Conservation (phyloP, 2,329 filamentous ascomycete species). For the Clonostachys rhizophaga region DNA sequence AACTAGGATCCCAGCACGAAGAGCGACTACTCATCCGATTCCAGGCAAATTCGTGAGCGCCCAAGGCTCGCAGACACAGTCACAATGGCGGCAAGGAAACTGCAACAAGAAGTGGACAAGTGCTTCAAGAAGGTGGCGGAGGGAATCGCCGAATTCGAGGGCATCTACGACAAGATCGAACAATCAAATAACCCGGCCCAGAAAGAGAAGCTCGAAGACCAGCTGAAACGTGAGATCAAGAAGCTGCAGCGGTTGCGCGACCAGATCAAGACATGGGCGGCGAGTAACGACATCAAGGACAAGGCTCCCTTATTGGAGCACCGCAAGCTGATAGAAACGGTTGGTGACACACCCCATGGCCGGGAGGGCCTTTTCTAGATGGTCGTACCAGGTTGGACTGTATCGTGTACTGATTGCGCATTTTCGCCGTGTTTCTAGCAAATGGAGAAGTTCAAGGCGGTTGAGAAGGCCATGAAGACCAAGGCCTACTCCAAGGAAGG, state of each 20-base stretch:
- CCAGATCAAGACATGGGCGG: conserved; percentile 99
- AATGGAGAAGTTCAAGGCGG: conserved; percentile 99
- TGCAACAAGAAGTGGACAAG: conserved; percentile 97
- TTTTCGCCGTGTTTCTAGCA: conserved; percentile 48
- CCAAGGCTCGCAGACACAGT: conserved; percentile 3
- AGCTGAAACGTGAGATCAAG: conserved; percentile 99
- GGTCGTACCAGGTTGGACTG: not conserved
- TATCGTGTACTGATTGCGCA: no score
- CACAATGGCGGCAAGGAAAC: conserved; percentile 90
- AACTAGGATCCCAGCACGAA: not conserved
- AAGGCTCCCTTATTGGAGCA: conserved; percentile 93
- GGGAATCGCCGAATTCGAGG: conserved; percentile 87
- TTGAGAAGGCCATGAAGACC: conserved; percentile 99
- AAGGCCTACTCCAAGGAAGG: conserved; percentile 99
- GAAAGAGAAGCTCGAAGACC: conserved; percentile 97
- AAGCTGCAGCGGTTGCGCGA: conserved; percentile 96
- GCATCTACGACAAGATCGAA: conserved; percentile 97
- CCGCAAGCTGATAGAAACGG: conserved; percentile 94
- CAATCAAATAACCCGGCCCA: conserved; percentile 88
- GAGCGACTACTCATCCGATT: not conserved
- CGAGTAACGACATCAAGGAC: conserved; percentile 98
- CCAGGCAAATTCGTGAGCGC: not conserved
- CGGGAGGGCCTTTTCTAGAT: not conserved
- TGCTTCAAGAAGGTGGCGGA: conserved; percentile 98
- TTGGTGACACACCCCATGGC: conserved; percentile 36